Percentiles rank a stretch among this genome's conserved stretches.
These are phyloP conservation scores for Eragrostis curvula DNA, from an alignment of 176 grass and related monocot genomes.

Conservation along the genomic window DNA sequence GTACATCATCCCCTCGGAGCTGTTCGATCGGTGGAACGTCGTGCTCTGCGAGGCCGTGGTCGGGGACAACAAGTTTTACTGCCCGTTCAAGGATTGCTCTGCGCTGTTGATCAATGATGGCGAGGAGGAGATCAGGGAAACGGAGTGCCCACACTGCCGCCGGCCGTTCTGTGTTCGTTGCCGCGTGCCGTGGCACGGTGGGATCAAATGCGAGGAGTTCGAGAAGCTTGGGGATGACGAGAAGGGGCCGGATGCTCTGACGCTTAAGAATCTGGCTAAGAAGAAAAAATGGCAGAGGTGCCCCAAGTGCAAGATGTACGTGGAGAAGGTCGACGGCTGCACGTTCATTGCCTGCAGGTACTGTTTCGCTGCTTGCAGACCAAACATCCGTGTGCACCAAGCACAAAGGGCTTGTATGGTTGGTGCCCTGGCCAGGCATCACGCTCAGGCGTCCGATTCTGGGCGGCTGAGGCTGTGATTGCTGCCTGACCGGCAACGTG, in stretches of 20 bases:
- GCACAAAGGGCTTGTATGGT: too few relatives aligned
- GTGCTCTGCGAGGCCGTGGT: constrained; percentile 59
- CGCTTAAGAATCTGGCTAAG: constrained; percentile 57
- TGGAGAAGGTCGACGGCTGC: constrained; percentile 39
- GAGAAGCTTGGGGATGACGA: constrained; percentile 44
- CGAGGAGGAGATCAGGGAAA: constrained; percentile 14
- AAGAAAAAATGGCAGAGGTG: constrained; percentile 80
- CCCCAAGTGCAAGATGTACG: constrained; percentile 74
- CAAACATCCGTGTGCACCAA: too few relatives aligned
- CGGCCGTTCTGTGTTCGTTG: constrained; percentile 67
- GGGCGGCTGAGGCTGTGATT: too few relatives aligned
- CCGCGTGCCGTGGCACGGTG: constrained; percentile 66
- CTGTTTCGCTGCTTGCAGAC: too few relatives aligned
- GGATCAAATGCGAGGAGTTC: constrained; percentile 62
- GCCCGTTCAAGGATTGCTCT: constrained; percentile 81
- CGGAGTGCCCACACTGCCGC: constrained; percentile 75
- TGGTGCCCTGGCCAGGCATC: too few relatives aligned
- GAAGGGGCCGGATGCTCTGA: constrained; percentile 48
- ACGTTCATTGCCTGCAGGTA: too few relatives aligned
- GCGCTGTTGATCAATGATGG: constrained; percentile 43
- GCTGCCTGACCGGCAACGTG: too few relatives aligned
- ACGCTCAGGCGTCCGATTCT: too few relatives aligned
- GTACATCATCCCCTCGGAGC: constrained; percentile 46
- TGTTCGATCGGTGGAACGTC: constrained; percentile 61
- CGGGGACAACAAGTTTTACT: constrained; percentile 68